Conservation (phyloP, 2,329 filamentous ascomycete species). For the Lomentospora prolificans region DNA sequence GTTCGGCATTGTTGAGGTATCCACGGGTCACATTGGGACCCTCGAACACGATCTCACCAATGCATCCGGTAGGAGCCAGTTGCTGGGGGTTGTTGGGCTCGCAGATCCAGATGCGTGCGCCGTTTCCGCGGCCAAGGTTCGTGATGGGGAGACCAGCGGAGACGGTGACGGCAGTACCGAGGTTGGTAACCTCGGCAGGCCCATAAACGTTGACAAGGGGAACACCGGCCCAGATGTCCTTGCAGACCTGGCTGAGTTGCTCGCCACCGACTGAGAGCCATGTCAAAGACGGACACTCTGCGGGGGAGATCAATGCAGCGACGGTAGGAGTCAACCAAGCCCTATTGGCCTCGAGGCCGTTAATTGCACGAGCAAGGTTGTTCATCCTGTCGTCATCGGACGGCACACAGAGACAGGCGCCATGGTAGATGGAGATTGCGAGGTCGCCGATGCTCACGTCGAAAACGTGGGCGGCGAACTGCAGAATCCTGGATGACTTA, state of each 20-base stretch:
- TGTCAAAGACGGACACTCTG: slow-evolving; percentile 8
- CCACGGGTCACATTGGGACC: slow-evolving; percentile 37
- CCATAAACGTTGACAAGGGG: slow-evolving; percentile 41
- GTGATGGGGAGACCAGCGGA: slow-evolving; percentile 16
- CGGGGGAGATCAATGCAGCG: slow-evolving; percentile 6
- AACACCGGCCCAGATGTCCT: slow-evolving; percentile 14
- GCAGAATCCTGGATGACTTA: slow-evolving; percentile 3
- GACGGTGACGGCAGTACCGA: slow-evolving; percentile 36
- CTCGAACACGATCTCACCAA: slow-evolving; percentile 20
- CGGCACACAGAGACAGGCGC: slow-evolving; percentile 16
- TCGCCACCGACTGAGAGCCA: slow-evolving; percentile 6
- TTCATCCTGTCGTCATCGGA: slow-evolving; percentile 13
- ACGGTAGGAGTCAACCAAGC: slow-evolving; percentile 8
- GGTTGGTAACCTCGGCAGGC: slow-evolving; percentile 43
- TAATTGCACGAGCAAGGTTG: slow-evolving; percentile 12
- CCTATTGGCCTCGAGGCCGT: slow-evolving; percentile 12
- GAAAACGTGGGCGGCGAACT: slow-evolving; percentile 14
- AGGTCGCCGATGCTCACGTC: slow-evolving; percentile 10
- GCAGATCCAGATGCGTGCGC: slow-evolving; percentile 7
- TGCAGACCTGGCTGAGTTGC: background rate
- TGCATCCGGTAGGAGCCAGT: slow-evolving; percentile 11
- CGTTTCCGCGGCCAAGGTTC: slow-evolving; percentile 8
- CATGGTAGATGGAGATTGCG: slow-evolving; percentile 13
- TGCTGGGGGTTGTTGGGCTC: slow-evolving; percentile 6
- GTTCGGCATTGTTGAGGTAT: slow-evolving; percentile 31